phyloP scores from a whole-genome alignment of 192 early-diverging fungal genomes.

The Gigaspora rosea region DNA sequence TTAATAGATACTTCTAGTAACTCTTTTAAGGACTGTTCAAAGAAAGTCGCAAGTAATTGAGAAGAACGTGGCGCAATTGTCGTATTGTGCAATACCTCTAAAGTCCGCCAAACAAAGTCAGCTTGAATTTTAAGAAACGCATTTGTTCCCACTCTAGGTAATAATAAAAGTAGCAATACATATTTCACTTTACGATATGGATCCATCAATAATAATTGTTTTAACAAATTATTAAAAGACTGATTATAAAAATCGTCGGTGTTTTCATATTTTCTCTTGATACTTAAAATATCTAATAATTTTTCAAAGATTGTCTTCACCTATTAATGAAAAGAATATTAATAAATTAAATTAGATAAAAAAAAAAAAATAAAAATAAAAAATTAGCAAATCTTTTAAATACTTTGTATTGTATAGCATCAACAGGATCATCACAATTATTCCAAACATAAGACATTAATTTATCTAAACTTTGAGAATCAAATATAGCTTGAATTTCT shows the following conservation, averaged over 20 bases:
- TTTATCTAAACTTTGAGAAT: conserved; percentile 47
- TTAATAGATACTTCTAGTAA: not conserved
- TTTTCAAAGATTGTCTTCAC: conserved; percentile 69
- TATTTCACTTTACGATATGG: conserved; percentile 84
- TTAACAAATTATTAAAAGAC: conserved; percentile 63
- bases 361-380: too few relatives aligned
- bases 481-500: conserved; percentile 10
- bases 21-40: conserved; percentile 40
- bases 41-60: conserved; percentile 44
- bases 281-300: conserved; percentile 63
- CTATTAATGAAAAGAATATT: conserved; percentile 3
- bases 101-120: conserved; percentile 62
- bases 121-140: conserved; percentile 58
- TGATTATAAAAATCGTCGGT: conserved; percentile 35
- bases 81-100: conserved; percentile 60
- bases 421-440: conserved; percentile 87
- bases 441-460: conserved; percentile 75
- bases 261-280: conserved; percentile 34
- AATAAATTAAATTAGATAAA: not conserved
- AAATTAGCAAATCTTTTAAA: not conserved
- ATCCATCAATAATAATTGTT: conserved; percentile 72
- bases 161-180: conserved; percentile 68
- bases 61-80: conserved; percentile 54
- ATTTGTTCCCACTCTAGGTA: conserved; percentile 53
- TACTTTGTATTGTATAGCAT: conserved; percentile 76